Evolutionary conservation across 1,284 basidiomycete genomes (phyloP).

Genomic region (Naganishia albida): DNA sequence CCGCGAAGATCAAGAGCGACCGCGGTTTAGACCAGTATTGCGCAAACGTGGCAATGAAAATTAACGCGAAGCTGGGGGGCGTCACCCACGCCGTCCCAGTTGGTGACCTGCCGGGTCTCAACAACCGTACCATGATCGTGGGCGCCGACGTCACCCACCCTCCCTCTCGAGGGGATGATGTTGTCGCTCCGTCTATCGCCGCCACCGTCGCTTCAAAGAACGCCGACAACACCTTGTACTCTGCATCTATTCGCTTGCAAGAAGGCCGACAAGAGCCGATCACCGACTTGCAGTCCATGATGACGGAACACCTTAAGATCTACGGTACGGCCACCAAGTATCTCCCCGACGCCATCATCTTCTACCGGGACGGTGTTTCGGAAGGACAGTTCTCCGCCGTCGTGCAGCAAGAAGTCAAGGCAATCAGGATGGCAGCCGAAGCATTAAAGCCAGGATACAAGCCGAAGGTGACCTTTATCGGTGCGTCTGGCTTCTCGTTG

Average conservation of each 20-base stretch:
- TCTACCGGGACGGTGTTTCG: conserved; percentile 57
- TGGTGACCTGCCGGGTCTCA: conserved; percentile 41
- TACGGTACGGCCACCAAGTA: conserved; percentile 46
- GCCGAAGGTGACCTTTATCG: conserved; percentile 36
- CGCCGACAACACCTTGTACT: conserved; percentile 49
- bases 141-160: conserved; percentile 54
- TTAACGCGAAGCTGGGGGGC: conserved; percentile 58
- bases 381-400: conserved; percentile 54
- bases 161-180: conserved; percentile 42
- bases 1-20: conserved; percentile 48
- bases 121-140: conserved; percentile 54
- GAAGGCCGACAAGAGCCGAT: conserved; percentile 51
- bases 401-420: conserved; percentile 51
- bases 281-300: conserved; percentile 43
- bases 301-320: conserved; percentile 45
- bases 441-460: conserved; percentile 34
- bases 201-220: conserved; percentile 55
- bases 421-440: conserved; percentile 46
- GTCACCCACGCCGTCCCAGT: conserved; percentile 52
- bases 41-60: conserved; percentile 48
- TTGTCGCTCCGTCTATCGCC: conserved; percentile 51
- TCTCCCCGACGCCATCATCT: conserved; percentile 50
- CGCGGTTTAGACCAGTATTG: conserved; percentile 56
- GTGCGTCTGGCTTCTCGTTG: no score
- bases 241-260: conserved; percentile 55